phyloP scores from a whole-genome alignment of 345 rosid species.

The Eucalyptus brandiana region DNA sequence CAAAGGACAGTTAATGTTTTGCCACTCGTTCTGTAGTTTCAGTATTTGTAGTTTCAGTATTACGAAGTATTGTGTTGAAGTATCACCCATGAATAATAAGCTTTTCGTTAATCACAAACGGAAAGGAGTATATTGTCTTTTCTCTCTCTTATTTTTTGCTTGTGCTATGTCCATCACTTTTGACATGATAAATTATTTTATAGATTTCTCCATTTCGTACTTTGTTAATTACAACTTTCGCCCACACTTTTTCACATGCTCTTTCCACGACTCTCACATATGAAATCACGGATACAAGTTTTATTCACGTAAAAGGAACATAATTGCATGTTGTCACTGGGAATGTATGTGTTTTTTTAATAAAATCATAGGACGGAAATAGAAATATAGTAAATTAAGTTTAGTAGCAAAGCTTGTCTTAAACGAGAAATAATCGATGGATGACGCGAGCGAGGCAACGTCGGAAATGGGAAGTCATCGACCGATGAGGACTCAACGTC shows the following conservation, averaged over 20 bases:
- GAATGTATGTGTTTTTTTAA: background rate
- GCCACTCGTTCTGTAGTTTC: background rate
- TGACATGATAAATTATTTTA: background rate
- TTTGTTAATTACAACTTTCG: background rate
- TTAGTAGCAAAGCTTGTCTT: background rate
- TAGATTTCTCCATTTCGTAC: background rate
- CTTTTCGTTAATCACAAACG: background rate
- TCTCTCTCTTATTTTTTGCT: background rate
- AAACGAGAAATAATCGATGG: background rate
- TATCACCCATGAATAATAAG: background rate
- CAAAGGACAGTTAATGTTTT: background rate
- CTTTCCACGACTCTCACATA: background rate
- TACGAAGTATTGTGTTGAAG: background rate
- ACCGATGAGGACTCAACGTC: background rate
- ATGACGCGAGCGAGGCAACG: background rate
- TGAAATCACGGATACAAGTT: background rate
- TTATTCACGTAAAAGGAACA: background rate
- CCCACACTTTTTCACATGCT: background rate
- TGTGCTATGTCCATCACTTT: background rate
- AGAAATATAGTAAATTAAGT: background rate
- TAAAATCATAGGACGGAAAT: background rate
- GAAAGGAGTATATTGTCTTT: background rate
- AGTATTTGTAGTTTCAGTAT: background rate
- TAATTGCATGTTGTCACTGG: background rate
- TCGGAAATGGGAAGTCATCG: background rate